Conservation (phyloP, 768 basidiomycete genomes). For the Termitomyces sp. region DNA sequence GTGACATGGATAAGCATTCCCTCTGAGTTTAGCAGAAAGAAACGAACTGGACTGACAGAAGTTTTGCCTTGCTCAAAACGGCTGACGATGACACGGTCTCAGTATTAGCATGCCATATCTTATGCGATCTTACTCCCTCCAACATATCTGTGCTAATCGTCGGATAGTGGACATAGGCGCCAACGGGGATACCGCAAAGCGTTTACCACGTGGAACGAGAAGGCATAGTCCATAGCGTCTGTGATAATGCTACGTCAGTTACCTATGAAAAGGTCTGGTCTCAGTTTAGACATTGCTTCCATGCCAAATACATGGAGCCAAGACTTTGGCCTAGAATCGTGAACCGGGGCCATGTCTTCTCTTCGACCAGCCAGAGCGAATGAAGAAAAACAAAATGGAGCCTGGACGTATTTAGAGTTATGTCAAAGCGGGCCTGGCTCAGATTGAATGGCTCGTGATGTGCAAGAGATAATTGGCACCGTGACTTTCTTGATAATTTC, state of each 20-base stretch:
- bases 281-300: constrained; percentile 75
- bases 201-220: constrained; percentile 82
- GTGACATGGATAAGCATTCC: constrained; percentile 2
- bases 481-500: constrained; percentile 80
- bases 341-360: constrained; percentile 81
- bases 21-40: background rate
- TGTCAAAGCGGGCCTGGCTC: constrained; percentile 68
- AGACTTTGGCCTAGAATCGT: constrained; percentile 90
- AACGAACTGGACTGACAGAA: constrained; percentile 39
- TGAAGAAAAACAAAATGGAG: constrained; percentile 83
- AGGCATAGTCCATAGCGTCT: constrained; percentile 99
- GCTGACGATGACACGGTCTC: constrained; percentile 50
- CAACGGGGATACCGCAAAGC: constrained; percentile 66
- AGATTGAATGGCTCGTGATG: background rate
- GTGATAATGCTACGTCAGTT: constrained; percentile 7
- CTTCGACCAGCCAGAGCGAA: constrained; percentile 72
- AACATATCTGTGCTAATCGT: constrained; percentile 96
- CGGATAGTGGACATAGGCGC: constrained; percentile 94
- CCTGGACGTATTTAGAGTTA: constrained; percentile 56
- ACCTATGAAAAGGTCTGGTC: constrained; percentile 94
- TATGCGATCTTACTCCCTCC: constrained; percentile 61
- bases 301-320: constrained; percentile 80
- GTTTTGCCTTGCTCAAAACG: constrained; percentile 58
- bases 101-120: constrained; percentile 60
- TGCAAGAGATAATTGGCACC: constrained; percentile 34